Percentiles rank a stretch among this genome's conserved stretches.
These are phyloP conservation scores for Chamaecrista fasciculata DNA, from an alignment of 306 rosid species.

Conservation along the genomic window DNA sequence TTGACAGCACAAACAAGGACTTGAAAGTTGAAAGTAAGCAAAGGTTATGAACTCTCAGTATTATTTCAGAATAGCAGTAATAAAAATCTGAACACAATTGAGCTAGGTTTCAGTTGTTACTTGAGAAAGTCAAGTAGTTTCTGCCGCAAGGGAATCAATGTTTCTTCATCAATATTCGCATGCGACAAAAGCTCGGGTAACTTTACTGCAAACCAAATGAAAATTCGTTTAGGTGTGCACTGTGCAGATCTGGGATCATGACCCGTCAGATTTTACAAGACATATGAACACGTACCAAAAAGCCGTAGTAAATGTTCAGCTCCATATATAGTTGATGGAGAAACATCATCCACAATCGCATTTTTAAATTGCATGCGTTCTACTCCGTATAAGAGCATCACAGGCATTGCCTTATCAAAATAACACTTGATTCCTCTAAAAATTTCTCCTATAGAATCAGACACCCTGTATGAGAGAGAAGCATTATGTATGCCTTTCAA, in stretches of 20 bases:
- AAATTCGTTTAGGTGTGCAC: conserved; percentile 19
- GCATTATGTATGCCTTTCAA: conserved; percentile 24
- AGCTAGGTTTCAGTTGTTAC: conserved; percentile 40
- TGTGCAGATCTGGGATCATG: conserved; percentile 14
- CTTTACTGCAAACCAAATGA: conserved; percentile 65
- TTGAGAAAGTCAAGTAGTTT: conserved; percentile 69
- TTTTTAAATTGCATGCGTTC: conserved; percentile 81
- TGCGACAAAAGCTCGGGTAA: conserved; percentile 83
- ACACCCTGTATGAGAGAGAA: conserved; percentile 47
- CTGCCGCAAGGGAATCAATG: conserved; percentile 63
- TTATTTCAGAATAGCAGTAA: conserved; percentile 7
- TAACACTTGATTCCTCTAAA: conserved; percentile 82
- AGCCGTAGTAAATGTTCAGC: conserved; percentile 93
- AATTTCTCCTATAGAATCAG: conserved; percentile 69
- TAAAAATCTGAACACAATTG: conserved; percentile 3
- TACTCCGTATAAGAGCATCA: conserved; percentile 77
- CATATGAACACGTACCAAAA: conserved; percentile 66
- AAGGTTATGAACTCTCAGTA: not conserved
- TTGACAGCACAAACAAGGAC: too few relatives aligned
- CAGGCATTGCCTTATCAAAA: conserved; percentile 86
- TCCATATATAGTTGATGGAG: conserved; percentile 84
- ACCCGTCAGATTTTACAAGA: conserved; percentile 10
- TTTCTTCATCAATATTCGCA: conserved; percentile 85
- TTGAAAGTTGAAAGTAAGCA: too few relatives aligned
- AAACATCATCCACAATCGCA: conserved; percentile 45